Conservation (phyloP, 805 yeast genomes). For the Clavispora asparagi region DNA sequence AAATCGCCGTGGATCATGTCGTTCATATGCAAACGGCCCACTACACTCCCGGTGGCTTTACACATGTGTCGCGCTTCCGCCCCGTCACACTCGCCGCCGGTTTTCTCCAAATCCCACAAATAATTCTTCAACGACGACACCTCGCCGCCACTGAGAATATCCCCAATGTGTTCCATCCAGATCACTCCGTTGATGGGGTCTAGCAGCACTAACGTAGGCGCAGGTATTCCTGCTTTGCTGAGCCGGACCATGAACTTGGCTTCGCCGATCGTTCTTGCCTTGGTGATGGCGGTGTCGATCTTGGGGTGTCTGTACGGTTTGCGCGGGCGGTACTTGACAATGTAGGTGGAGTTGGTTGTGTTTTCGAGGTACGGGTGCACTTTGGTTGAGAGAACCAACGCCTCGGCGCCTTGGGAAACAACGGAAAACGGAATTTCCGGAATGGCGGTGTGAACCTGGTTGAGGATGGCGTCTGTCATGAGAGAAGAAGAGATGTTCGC, state of each 20-base stretch:
- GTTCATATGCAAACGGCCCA: slow-evolving; percentile 66
- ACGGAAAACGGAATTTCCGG: slow-evolving; percentile 47
- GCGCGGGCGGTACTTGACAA: slow-evolving; percentile 81
- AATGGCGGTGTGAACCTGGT: slow-evolving; percentile 37
- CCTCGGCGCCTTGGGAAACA: slow-evolving; percentile 90
- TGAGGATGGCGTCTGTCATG: slow-evolving; percentile 55
- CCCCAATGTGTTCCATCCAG: slow-evolving; percentile 83
- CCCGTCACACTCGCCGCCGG: slow-evolving; percentile 18
- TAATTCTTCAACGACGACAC: slow-evolving; percentile 67
- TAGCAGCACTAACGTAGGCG: slow-evolving; percentile 70
- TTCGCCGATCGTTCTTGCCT: slow-evolving; percentile 78
- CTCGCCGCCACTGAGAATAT: slow-evolving; percentile 43
- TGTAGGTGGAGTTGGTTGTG: slow-evolving; percentile 30
- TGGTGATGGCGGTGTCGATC: slow-evolving; percentile 71
- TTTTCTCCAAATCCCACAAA: slow-evolving; percentile 56
- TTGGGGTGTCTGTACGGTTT: slow-evolving; percentile 87
- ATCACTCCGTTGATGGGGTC: slow-evolving; percentile 76
- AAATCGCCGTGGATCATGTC: slow-evolving; percentile 92
- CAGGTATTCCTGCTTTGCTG: slow-evolving; percentile 50
- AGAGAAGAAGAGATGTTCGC: background rate
- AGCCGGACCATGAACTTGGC: slow-evolving; percentile 67
- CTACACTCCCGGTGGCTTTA: slow-evolving; percentile 53
- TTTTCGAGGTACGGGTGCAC: slow-evolving; percentile 55
- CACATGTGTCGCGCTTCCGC: slow-evolving; percentile 36
- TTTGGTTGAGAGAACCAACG: slow-evolving; percentile 61